A percentile compares a stretch with the other conserved stretches of the same genome.
phyloP scores from a whole-genome alignment of 2,329 filamentous ascomycete species.

The Fusarium praegraminearum region DNA sequence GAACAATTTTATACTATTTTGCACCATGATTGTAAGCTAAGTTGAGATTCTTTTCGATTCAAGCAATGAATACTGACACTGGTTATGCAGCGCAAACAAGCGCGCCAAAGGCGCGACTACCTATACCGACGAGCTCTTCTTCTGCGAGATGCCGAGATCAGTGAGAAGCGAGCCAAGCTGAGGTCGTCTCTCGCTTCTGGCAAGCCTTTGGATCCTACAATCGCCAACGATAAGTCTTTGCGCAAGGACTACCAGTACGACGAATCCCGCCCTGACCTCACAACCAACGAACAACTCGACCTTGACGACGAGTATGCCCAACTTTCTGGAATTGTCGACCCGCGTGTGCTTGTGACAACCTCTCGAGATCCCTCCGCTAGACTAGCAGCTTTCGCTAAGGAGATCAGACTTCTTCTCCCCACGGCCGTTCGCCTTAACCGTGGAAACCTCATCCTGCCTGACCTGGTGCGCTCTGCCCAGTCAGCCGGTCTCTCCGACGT shows the following conservation, averaged over 20 bases:
- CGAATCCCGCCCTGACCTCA: constrained; percentile 79
- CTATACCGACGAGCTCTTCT: constrained; percentile 90
- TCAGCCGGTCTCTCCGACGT: constrained; percentile 85
- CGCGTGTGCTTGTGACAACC: constrained; percentile 89
- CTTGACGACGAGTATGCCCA: constrained; percentile 92
- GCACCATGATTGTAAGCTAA: constrained; percentile 53
- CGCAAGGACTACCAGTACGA: constrained; percentile 94
- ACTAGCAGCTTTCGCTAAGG: constrained; percentile 91
- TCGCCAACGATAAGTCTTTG: constrained; percentile 87
- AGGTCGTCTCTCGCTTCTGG: constrained; percentile 89
- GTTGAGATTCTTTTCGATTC: background rate
- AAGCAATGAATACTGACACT: constrained; percentile 37
- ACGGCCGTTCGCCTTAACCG: constrained; percentile 91
- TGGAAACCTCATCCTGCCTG: constrained; percentile 88
- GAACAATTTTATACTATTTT: constrained; percentile 3
- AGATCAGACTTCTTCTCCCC: constrained; percentile 84
- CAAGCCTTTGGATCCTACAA: constrained; percentile 82
- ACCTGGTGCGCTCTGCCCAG: constrained; percentile 85
- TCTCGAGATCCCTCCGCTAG: constrained; percentile 88
- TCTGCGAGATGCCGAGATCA: constrained; percentile 90
- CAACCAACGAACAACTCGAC: constrained; percentile 75
- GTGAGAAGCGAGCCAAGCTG: constrained; percentile 88
- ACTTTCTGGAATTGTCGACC: constrained; percentile 91
- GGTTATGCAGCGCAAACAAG: constrained; percentile 55
- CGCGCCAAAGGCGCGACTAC: constrained; percentile 63